These are phyloP conservation scores for Suillus tomentosus DNA, from an alignment of 768 basidiomycete genomes.

Conservation along the genomic window DNA sequence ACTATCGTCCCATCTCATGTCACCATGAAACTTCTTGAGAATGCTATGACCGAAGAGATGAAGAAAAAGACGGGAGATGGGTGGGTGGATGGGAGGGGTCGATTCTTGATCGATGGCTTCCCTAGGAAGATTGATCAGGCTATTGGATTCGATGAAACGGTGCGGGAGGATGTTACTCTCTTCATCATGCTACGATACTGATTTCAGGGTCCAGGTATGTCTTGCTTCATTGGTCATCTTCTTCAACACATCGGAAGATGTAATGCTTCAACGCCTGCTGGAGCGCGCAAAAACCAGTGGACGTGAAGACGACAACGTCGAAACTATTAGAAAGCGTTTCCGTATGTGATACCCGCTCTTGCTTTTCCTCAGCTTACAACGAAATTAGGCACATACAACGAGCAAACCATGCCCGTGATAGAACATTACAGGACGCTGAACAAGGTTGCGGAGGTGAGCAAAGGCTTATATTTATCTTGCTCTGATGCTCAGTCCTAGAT, in stretches of 20 bases:
- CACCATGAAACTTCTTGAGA: constrained; percentile 92
- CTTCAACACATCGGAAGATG: constrained; percentile 84
- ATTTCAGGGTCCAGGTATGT: constrained; percentile 62
- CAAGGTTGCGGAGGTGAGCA: constrained; percentile 79
- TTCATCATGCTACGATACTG: background rate
- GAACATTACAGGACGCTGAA: constrained; percentile 65
- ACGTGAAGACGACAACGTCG: constrained; percentile 91
- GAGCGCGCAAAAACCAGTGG: constrained; percentile 94
- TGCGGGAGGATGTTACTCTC: constrained; percentile 36
- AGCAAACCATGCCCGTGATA: constrained; percentile 91
- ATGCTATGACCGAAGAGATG: constrained; percentile 77
- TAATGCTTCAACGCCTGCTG: constrained; percentile 83
- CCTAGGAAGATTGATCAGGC: constrained; percentile 99
- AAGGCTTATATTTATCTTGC: background rate
- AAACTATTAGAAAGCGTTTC: constrained; percentile 97
- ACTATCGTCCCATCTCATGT: constrained; percentile 96
- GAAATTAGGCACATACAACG: constrained; percentile 5
- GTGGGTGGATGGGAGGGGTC: constrained; percentile 73
- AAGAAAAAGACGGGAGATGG: constrained; percentile 46
- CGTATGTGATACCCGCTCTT: constrained; percentile 46
- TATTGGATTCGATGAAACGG: constrained; percentile 82
- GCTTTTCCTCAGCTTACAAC: background rate
- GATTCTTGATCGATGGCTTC: constrained; percentile 97
- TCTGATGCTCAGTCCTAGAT: constrained; percentile 3
- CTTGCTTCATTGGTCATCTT: constrained; percentile 77